Base-by-base conservation (phyloP, 805 yeast species). In the Yarrowia sp. region DNA sequence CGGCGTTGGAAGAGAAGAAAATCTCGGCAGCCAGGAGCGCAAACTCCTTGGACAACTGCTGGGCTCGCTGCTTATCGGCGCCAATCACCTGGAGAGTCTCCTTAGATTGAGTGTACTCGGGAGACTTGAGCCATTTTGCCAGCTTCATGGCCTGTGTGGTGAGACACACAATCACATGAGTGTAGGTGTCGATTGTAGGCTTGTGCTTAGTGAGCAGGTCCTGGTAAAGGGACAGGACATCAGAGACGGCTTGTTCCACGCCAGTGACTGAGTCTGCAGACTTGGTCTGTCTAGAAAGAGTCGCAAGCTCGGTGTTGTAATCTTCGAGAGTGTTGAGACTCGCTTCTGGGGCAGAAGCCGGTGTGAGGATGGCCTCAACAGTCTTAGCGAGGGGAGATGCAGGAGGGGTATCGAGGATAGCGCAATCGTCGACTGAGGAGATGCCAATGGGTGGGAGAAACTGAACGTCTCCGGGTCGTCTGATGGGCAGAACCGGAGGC, bases 331-430 rank as follows among this genome's bases (percentile, higher is more conserved):
- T 35, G 22, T n/a, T 22, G 44, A 51, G 59, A n/a, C 11, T 19
- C 32, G 32, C n/a, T 16, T 24, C 32, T 3, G 59, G 24, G 7
- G 38, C 38, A 14, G 43, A 10, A 2, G 22, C 11, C 11, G 11
- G 16, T 2, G 43, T n/a, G n/a, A 22, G 16, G 6, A 35, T 43
- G 6, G 59, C 2, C 43, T 51, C 59, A 7, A 24, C 59, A 4
- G 30, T 38, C 26, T 38, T 26, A 19, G 61, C 30, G 7, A 28
- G 14, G 16, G 62, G 62, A 12, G 62, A 56, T 38, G 49, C 35
- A 56, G 63, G 63, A 32, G 63, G 63, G 44, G 63, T 58, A 28
- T 58, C 63, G 19, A 58, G 49, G 32, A 58, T 58, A 1, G 63
- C 63, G 14, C 63, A 58, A 9, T 58, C 63, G 32, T 58, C 63